These are phyloP conservation scores for Eucalyptus tenuipes DNA, from an alignment of 345 rosid genomes.

Conservation along the genomic window DNA sequence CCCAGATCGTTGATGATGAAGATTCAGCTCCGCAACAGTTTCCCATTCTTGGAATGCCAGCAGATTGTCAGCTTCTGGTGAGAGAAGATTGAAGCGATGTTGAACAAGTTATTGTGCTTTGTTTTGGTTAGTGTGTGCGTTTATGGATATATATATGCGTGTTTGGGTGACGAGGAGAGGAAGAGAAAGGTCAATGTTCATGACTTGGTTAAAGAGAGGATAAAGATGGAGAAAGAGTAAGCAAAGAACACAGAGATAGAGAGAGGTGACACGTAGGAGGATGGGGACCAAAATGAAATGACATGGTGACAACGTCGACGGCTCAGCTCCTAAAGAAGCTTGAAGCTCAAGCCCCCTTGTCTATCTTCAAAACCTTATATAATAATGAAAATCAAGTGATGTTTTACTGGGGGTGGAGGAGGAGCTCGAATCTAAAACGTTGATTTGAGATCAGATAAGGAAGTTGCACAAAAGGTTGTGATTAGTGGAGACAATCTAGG, in stretches of 20 bases:
- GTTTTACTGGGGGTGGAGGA: too few species aligned
- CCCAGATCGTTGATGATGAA: slow-evolving; percentile 1
- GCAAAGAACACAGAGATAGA: too few species aligned
- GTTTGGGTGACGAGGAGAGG: neutral
- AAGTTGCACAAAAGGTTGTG: neutral
- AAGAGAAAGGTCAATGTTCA: too few species aligned
- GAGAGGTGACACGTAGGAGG: neutral
- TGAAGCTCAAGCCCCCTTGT: neutral
- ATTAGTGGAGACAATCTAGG: neutral
- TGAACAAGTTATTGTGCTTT: neutral
- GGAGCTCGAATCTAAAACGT: too few species aligned
- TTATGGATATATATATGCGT: neutral
- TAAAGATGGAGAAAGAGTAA: too few species aligned
- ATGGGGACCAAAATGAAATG: neutral
- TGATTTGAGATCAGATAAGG: neutral
- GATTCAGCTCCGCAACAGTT: slow-evolving; percentile 9
- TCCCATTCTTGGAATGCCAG: slow-evolving; percentile 18
- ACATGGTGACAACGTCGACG: neutral
- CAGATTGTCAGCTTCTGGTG: neutral
- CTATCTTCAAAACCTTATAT: neutral
- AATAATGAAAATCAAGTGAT: too few species aligned
- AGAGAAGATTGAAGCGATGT: neutral
- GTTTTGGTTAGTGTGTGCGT: neutral
- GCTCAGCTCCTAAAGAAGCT: neutral
- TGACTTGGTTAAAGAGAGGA: neutral